These are phyloP conservation scores for Balamuthia mandrillaris DNA, from an alignment of 208 protist species.

Conservation along the genomic window DNA sequence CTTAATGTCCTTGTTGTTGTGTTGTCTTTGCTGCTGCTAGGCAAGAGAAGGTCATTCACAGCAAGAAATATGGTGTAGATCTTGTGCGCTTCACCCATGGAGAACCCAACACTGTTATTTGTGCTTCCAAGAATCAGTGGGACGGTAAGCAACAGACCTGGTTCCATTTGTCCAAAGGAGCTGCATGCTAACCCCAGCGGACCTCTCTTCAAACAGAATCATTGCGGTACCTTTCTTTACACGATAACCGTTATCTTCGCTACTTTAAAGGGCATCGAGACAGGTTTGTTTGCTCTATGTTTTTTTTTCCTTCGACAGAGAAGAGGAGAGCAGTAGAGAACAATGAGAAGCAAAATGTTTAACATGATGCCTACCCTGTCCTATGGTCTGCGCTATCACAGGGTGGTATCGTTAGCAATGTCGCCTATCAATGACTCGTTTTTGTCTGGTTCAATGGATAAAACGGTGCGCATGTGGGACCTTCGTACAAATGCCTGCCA, in stretches of 20 bases:
- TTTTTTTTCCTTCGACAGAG: neutral
- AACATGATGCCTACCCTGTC: neutral
- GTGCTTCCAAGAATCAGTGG: conserved; percentile 64
- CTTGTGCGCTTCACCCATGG: conserved; percentile 62
- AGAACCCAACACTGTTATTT: conserved; percentile 53
- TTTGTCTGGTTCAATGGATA: conserved; percentile 54
- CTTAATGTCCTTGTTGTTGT: neutral
- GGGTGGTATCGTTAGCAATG: conserved; percentile 54
- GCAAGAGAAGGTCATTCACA: conserved; percentile 45
- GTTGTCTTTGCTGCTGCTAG: neutral
- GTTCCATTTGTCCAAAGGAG: neutral
- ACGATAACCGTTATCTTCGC: conserved; percentile 68
- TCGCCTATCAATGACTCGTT: conserved; percentile 62
- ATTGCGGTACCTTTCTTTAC: conserved; percentile 66
- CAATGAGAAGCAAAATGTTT: too few species aligned
- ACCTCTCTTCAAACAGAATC: conserved; percentile 32
- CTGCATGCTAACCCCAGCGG: neutral
- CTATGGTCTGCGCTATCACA: neutral
- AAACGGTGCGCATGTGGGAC: conserved; percentile 67
- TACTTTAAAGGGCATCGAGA: conserved; percentile 70
- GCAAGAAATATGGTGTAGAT: conserved; percentile 64
- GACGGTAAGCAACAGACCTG: conserved; percentile 35
- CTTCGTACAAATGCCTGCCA: conserved; percentile 56
- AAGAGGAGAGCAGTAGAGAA: too few species aligned
- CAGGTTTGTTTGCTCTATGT: conserved; percentile 11